These are phyloP conservation scores for Cladosporium oxysporum DNA, from an alignment of 2,329 filamentous ascomycete species.

Conservation along the genomic window DNA sequence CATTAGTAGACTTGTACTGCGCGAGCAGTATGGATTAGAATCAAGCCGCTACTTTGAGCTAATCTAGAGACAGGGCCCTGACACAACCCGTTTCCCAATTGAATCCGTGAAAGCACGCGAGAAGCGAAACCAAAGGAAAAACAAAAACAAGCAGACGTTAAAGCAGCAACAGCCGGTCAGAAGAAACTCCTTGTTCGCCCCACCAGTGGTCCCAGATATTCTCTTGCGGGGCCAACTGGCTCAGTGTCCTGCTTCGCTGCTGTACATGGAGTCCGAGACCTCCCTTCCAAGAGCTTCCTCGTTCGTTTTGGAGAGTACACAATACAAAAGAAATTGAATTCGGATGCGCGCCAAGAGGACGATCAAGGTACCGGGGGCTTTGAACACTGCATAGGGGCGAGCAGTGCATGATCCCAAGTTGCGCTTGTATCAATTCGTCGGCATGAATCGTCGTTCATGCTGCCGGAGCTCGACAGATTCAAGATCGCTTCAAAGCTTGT, in stretches of 20 bases:
- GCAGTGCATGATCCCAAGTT: not conserved
- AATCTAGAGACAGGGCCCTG: not conserved
- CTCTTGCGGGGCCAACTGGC: not conserved
- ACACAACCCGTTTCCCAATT: not conserved
- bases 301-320: not conserved
- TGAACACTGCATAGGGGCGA: not conserved
- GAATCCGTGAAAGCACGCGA: not conserved
- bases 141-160: not conserved
- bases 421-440: too few relatives aligned
- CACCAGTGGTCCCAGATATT: not conserved
- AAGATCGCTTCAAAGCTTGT: not conserved
- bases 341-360: not conserved
- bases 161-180: slow-evolving; percentile 6
- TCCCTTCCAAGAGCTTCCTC: not conserved
- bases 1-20: not conserved
- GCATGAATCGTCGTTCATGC: not conserved
- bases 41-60: not conserved
- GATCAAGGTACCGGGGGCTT: not conserved
- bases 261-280: not conserved
- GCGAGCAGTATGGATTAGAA: not conserved
- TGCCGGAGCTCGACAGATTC: not conserved
- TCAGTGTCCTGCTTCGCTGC: slow-evolving; percentile 6
- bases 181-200: slow-evolving; percentile 9
- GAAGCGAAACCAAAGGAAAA: not conserved
- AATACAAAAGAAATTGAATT: slow-evolving; percentile 5